Conservation (phyloP, 2,329 filamentous ascomycete species). For the Chaetomium sp. region DNA sequence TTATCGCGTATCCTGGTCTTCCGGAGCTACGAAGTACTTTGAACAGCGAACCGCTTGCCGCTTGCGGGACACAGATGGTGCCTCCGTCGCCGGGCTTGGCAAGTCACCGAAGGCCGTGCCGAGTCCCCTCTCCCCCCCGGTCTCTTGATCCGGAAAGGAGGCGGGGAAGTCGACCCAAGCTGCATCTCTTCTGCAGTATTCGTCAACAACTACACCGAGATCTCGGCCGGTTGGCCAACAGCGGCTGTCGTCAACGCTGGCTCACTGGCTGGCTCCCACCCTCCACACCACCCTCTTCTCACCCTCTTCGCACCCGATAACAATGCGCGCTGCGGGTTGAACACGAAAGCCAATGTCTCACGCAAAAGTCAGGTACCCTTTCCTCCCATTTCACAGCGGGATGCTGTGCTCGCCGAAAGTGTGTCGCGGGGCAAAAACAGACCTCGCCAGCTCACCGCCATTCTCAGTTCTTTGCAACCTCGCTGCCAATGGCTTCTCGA, state of each 20-base stretch:
- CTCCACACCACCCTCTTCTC: constrained; percentile 1
- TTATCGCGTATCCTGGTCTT: neutral
- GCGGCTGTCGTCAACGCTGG: neutral
- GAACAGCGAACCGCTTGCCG: no score
- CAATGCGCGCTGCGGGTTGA: neutral
- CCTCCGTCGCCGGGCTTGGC: constrained; percentile 1
- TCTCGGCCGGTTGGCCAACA: neutral
- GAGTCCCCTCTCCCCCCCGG: no score
- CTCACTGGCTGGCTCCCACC: neutral
- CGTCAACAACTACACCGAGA: neutral
- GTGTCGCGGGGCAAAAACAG: neutral
- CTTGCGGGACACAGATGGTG: neutral
- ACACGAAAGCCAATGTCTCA: constrained; percentile 8
- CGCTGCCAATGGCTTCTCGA: neutral
- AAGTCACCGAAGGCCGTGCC: neutral
- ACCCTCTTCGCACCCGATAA: neutral
- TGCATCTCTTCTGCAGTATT: neutral
- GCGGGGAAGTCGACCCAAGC: neutral
- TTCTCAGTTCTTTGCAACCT: neutral
- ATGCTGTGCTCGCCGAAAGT: neutral
- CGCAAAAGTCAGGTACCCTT: neutral
- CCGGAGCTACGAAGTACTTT: neutral
- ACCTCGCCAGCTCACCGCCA: constrained; percentile 5
- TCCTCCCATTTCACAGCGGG: neutral
- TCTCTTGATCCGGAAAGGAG: neutral